Evolutionary conservation across 2,329 filamentous ascomycete genomes (phyloP).

Genomic region (Colletotrichum kahawae): DNA sequence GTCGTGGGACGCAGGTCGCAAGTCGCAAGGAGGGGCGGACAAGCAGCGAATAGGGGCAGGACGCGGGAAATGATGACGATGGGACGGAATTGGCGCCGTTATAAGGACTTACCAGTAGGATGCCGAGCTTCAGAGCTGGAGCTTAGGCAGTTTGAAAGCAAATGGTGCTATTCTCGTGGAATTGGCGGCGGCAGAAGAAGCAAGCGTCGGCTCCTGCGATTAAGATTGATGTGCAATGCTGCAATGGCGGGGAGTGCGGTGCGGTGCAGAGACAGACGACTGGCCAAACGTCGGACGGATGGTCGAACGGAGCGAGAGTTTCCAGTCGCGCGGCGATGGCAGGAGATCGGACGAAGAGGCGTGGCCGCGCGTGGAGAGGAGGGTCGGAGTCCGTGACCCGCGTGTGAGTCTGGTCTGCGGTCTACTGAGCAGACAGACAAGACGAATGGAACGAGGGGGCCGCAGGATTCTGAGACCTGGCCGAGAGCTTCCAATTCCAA

Average conservation of each 20-base stretch:
- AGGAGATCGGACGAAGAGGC: conserved; percentile 13
- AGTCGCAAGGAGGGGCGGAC: neutral
- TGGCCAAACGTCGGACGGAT: conserved; percentile 16
- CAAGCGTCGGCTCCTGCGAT: neutral
- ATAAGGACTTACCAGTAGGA: conserved; percentile 7
- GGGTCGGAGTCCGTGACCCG: conserved; percentile 6
- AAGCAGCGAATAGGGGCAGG: conserved; percentile 1
- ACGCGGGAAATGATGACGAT: neutral
- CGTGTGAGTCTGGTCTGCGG: neutral
- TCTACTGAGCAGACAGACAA: neutral
- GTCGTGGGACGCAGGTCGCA: neutral
- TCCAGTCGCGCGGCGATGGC: conserved; percentile 1
- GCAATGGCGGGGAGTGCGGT: neutral
- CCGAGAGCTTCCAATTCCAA: neutral
- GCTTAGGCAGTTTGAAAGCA: neutral
- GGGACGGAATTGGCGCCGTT: neutral
- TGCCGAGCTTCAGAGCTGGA: neutral
- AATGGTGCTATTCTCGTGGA: conserved; percentile 7
- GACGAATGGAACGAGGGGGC: neutral
- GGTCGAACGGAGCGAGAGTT: conserved; percentile 1
- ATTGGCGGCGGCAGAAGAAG: neutral
- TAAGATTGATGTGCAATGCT: neutral
- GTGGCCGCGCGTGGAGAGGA: conserved; percentile 6
- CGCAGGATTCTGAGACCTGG: neutral
- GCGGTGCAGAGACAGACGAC: neutral